These are phyloP conservation scores for Flueggea neowawraea DNA, from an alignment of 441 rosid species.

Conservation along the genomic window DNA sequence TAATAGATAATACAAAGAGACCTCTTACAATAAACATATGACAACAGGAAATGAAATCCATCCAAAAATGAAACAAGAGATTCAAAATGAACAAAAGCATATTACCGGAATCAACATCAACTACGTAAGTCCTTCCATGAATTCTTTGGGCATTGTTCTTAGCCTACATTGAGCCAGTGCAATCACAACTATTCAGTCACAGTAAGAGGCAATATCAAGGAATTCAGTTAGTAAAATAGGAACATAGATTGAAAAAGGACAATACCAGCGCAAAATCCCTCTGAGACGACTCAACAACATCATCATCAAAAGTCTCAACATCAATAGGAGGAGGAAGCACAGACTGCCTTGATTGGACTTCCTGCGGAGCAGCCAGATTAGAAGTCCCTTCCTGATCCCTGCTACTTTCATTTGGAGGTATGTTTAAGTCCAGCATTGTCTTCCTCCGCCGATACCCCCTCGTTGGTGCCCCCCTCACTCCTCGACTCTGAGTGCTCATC, in stretches of 20 bases:
- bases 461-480: slow-evolving; percentile 33
- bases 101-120: slow-evolving; percentile 16
- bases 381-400: slow-evolving; percentile 62
- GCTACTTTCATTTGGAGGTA: slow-evolving; percentile 44
- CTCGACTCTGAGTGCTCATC: slow-evolving; percentile 73
- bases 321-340: slow-evolving; percentile 45
- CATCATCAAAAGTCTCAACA: slow-evolving; percentile 84
- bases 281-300: slow-evolving; percentile 75
- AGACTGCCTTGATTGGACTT: slow-evolving; percentile 23
- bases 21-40: not conserved
- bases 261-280: slow-evolving; percentile 77
- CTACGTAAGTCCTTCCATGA: slow-evolving; percentile 3
- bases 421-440: slow-evolving; percentile 54
- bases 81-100: not conserved
- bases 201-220: not conserved
- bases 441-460: slow-evolving; percentile 64
- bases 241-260: slow-evolving; percentile 6
- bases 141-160: slow-evolving; percentile 15
- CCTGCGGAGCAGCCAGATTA: slow-evolving; percentile 24
- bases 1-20: not conserved
- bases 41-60: not conserved
- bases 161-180: slow-evolving; percentile 4
- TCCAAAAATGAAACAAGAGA: not conserved
- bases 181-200: not conserved
- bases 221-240: too few species aligned